These are phyloP conservation scores for Termitomyces sp. DNA, from an alignment of 768 basidiomycete species.

Conservation along the genomic window DNA sequence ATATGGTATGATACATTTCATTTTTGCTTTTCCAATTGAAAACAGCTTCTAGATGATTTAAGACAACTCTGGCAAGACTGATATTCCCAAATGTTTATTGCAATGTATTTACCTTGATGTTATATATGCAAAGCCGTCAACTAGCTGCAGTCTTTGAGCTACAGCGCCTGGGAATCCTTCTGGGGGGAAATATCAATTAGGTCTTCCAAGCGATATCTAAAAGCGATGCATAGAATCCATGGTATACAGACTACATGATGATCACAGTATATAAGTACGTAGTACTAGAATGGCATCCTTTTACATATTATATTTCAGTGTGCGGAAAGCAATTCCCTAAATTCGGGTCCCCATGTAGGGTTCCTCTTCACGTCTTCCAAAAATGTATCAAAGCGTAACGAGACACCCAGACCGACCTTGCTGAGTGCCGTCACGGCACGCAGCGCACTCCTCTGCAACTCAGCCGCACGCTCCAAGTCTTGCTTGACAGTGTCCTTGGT, in stretches of 20 bases:
- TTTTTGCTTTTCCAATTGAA: no score
- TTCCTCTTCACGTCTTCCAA: constrained; percentile 70
- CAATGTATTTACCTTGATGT: not conserved
- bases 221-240: not conserved
- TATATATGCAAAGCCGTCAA: no score
- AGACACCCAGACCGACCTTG: constrained; percentile 61
- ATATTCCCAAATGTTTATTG: not conserved
- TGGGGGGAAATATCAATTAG: not conserved
- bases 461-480: constrained; percentile 80
- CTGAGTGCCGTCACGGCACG: constrained; percentile 84
- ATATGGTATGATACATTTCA: no score
- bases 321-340: constrained; percentile 46
- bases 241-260: not conserved
- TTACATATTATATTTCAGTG: constrained; percentile 3
- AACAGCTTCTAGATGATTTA: no score
- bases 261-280: not conserved
- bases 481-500: constrained; percentile 97
- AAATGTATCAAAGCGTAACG: constrained; percentile 72
- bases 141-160: no score
- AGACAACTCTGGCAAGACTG: no score
- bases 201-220: not conserved
- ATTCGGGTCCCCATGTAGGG: constrained; percentile 61
- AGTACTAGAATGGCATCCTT: not conserved
- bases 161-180: no score
- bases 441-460: constrained; percentile 86